Evolutionary conservation across 345 rosid genomes (phyloP).

Genomic region (Geranium rotundifolium): DNA sequence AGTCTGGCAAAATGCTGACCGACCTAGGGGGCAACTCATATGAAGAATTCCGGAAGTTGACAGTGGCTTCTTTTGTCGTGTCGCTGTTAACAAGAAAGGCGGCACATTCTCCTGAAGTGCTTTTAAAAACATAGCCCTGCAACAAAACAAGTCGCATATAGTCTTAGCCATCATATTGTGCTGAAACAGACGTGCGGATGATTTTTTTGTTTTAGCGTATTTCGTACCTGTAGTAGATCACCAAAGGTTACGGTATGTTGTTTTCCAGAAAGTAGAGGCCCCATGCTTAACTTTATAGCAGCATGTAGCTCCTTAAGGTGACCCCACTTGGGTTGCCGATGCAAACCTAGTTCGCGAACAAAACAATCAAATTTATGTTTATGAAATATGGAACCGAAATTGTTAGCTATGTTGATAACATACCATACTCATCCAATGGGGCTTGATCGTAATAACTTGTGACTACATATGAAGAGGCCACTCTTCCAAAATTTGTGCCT

Average conservation of each 20-base stretch:
- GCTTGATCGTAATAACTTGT: constrained; percentile 71
- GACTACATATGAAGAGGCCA: constrained; percentile 37
- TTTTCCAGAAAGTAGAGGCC: constrained; percentile 44
- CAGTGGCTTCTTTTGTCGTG: constrained; percentile 11
- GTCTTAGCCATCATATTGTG: background rate
- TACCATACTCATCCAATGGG: constrained; percentile 88
- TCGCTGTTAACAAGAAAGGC: constrained; percentile 59
- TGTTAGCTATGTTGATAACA: background rate
- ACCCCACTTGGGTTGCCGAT: constrained; percentile 72
- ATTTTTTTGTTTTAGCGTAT: no score
- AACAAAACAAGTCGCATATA: constrained; percentile 2
- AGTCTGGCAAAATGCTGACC: constrained; percentile 63
- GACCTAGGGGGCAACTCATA: constrained; percentile 53
- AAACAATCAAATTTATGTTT: background rate
- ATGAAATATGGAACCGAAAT: no score
- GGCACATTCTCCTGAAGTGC: constrained; percentile 34
- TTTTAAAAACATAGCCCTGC: constrained; percentile 56
- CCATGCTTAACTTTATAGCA: constrained; percentile 43
- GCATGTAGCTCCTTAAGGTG: constrained; percentile 70
- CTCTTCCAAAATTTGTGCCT: constrained; percentile 77
- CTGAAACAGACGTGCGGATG: background rate
- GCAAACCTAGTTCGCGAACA: constrained; percentile 23
- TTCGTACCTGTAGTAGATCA: constrained; percentile 42
- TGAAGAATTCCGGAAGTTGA: constrained; percentile 34
- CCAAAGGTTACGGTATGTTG: constrained; percentile 25